Percentiles rank a stretch among this genome's conserved stretches.
phyloP scores from a whole-genome alignment of 2,329 filamentous ascomycete genomes.

The Zasmidium angulare region DNA sequence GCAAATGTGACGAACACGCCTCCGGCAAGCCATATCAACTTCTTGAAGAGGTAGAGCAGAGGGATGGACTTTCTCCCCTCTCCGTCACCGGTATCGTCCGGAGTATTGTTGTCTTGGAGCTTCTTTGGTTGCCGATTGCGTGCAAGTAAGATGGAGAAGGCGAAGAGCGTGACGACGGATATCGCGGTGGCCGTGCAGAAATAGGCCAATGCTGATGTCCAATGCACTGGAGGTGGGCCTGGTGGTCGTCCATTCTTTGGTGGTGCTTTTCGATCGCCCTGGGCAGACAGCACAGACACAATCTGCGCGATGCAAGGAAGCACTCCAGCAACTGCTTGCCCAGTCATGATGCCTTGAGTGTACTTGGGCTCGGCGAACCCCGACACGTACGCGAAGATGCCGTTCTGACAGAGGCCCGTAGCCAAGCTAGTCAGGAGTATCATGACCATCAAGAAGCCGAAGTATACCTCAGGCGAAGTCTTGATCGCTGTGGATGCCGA shows the following conservation, averaged over 20 bases:
- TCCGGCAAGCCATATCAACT: conserved; percentile 75
- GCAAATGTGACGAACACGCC: conserved; percentile 78
- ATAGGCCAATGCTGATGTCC: conserved; percentile 80
- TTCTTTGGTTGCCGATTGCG: conserved; percentile 25
- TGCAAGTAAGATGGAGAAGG: conserved; percentile 71
- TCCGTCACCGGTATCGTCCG: conserved; percentile 2
- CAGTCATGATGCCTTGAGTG: conserved; percentile 93
- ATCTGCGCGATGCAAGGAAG: conserved; percentile 87
- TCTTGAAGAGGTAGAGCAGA: conserved; percentile 67
- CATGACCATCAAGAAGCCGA: conserved; percentile 78
- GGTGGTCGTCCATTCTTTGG: conserved; percentile 11
- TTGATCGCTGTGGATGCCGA: conserved; percentile 75
- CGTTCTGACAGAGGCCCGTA: conserved; percentile 87
- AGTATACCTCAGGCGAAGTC: conserved; percentile 65
- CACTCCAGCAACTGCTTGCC: conserved; percentile 88
- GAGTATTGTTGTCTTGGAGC: conserved; percentile 11
- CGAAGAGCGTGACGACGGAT: conserved; percentile 66
- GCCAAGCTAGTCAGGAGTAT: conserved; percentile 77
- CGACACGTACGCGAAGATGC: conserved; percentile 85
- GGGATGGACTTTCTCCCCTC: conserved; percentile 42
- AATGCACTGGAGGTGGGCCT: conserved; percentile 47
- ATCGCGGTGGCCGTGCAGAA: conserved; percentile 84
- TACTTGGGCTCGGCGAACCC: conserved; percentile 85
- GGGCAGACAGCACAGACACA: conserved; percentile 70
- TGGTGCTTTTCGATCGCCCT: conserved; percentile 23